These are phyloP conservation scores for Gardenia jasminoides DNA, from an alignment of 257 asterid genomes.

Conservation along the genomic window DNA sequence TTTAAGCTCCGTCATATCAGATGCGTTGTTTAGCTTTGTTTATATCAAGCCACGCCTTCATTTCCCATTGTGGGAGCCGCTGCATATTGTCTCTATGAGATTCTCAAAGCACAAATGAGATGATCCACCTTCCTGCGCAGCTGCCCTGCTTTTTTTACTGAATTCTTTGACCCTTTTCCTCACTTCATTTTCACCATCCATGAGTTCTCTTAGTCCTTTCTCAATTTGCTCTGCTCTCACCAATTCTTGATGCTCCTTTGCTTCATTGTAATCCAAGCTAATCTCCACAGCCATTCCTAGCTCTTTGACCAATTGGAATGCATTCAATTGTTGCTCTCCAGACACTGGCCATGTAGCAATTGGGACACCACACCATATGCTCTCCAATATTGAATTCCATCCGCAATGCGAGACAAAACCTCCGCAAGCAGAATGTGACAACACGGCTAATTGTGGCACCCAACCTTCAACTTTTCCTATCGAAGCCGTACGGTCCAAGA, in stretches of 20 bases:
- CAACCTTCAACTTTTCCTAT: constrained; percentile 26
- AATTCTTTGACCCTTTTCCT: constrained; percentile 20
- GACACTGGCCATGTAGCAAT: constrained; percentile 20
- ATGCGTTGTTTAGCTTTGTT: too few relatives aligned
- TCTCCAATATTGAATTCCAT: constrained; percentile 22
- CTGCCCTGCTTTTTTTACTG: constrained; percentile 18
- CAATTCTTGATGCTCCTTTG: not conserved
- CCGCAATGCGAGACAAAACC: constrained; percentile 26
- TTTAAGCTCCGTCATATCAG: too few relatives aligned
- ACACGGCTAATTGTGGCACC: constrained; percentile 16
- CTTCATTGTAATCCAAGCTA: constrained; percentile 14
- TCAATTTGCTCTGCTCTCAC: constrained; percentile 15
- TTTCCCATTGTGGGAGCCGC: too few relatives aligned
- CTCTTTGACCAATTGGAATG: constrained; percentile 25
- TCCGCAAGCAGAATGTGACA: constrained; percentile 16
- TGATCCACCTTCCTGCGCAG: constrained; percentile 24
- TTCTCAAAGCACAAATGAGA: constrained; percentile 7
- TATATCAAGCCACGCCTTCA: too few relatives aligned
- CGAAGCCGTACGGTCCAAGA: constrained; percentile 11
- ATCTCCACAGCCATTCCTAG: constrained; percentile 20
- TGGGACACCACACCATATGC: constrained; percentile 25
- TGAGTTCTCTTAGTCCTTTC: constrained; percentile 16
- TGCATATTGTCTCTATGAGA: not conserved
- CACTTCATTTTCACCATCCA: constrained; percentile 15
- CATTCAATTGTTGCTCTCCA: constrained; percentile 23